Percentiles rank a stretch among this genome's conserved stretches.
Conservation (phyloP, 805 yeast species). For the Candida broadrunensis region DNA sequence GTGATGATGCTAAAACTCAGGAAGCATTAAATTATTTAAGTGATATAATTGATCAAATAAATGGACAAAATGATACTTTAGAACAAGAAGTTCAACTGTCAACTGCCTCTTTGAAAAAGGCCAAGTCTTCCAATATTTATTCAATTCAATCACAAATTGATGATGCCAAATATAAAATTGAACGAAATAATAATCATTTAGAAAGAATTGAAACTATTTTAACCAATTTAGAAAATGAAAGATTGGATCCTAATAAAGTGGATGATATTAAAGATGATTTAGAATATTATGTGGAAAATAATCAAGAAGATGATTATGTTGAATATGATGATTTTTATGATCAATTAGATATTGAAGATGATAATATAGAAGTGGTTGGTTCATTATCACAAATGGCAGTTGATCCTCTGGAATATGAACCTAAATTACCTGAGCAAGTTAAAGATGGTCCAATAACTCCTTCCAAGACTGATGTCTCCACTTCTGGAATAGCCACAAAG, state of each 20-base stretch:
- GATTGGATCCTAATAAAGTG: constrained; percentile 71
- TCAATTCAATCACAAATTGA: constrained; percentile 51
- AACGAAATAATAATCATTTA: constrained; percentile 77
- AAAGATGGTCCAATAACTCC: constrained; percentile 5
- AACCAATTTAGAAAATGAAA: constrained; percentile 75
- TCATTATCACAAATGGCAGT: constrained; percentile 19
- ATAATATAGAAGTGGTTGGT: constrained; percentile 19
- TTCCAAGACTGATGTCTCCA: neutral
- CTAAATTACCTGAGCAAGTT: constrained; percentile 8
- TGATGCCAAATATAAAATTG: constrained; percentile 60
- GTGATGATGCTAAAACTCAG: constrained; percentile 72
- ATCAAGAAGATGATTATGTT: constrained; percentile 88
- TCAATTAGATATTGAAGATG: constrained; percentile 61
- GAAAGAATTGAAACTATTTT: constrained; percentile 74
- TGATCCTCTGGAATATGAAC: constrained; percentile 13
- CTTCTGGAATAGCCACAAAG: neutral
- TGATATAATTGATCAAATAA: constrained; percentile 72
- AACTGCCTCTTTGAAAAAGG: constrained; percentile 36
- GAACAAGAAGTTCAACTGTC: constrained; percentile 60
- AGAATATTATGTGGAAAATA: constrained; percentile 88
- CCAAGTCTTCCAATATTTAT: constrained; percentile 49
- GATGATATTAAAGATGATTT: constrained; percentile 83
- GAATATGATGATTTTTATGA: constrained; percentile 94
- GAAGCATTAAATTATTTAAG: constrained; percentile 71
- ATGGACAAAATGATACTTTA: constrained; percentile 72